Base-by-base conservation (phyloP, 2,329 filamentous ascomycete genomes). In the Penicillium paneum region DNA sequence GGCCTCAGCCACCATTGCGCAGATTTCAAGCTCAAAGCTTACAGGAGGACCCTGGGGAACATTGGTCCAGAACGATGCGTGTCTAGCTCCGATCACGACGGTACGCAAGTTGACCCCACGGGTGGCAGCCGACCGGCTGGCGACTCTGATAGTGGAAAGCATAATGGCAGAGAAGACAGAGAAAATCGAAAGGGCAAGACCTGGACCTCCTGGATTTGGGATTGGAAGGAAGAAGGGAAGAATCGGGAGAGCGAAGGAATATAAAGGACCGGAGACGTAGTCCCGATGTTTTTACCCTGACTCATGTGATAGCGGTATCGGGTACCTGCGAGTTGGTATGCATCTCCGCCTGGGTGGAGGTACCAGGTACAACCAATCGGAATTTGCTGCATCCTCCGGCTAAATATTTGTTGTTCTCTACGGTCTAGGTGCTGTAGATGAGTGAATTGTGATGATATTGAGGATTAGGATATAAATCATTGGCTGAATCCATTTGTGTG, bases 31-130 rank as follows among this genome's bases (percentile, higher is more conserved):
- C 32, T 41, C 36, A 24, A 24, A 60, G 84, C 89, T 78, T 85
- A 94, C 91, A 72, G 93, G 92, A 83, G 93, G 93, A 62, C 93
- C 93, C 79, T 97, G 90, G 64, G 90, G 88, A 52, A 97, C 91
- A 70, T 89, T 88, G 71, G 90, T 85, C 92, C 93, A 97, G 64
- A 89, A 90, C 58, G 91, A 96, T 65, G 84, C 86, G 67, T 86
- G 83, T 71, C 83, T 79, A 61, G 79, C 73, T 64, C 78, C 78
- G 55, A 71, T 66, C 54, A 73, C 55, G 24, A 74, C 62, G 55
- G 69, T 64, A 61, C 74, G 73, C 65, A 73, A 55, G 62, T 66
- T 67, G 57, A 71, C 69, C 63, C 76, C 67, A 61, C 69, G 72
- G 63, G 67, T 64, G 55, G 65, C 72, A 68, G 71, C 70, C 61